These are phyloP conservation scores for Neonectria coccinea DNA, from an alignment of 2,329 filamentous ascomycete species.

Conservation along the genomic window DNA sequence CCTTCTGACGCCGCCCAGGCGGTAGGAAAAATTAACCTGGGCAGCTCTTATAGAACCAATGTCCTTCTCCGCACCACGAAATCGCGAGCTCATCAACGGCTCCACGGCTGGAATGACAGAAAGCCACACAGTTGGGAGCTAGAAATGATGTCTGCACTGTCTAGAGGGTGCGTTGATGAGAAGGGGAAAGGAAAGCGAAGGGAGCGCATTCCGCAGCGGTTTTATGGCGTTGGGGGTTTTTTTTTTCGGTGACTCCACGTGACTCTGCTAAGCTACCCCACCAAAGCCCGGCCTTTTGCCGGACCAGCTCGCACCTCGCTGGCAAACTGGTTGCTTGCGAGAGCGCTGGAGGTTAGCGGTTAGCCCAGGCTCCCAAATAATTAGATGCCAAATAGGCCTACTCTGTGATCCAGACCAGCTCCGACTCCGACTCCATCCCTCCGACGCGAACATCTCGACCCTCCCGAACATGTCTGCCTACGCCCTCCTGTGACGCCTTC, in stretches of 20 bases:
- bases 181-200: conserved; percentile 49
- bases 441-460: conserved; percentile 10
- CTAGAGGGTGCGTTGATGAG: conserved; percentile 79
- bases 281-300: conserved; percentile 40
- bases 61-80: conserved; percentile 67
- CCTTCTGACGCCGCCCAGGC: conserved; percentile 58
- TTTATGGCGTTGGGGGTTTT: conserved; percentile 32
- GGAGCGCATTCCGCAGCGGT: background rate
- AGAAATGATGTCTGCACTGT: conserved; percentile 83
- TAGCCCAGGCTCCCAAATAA: conserved; percentile 40
- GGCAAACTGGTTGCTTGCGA: background rate
- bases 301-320: conserved; percentile 6
- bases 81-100: conserved; percentile 74
- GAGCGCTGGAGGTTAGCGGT: background rate
- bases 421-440: background rate
- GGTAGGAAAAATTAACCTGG: conserved; percentile 59
- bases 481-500: conserved; percentile 36
- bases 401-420: conserved; percentile 21
- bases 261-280: conserved; percentile 42
- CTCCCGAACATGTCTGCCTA: conserved; percentile 43
- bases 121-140: conserved; percentile 70
- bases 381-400: conserved; percentile 43
- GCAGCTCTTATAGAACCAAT: conserved; percentile 69
- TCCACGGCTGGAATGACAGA: conserved; percentile 72
- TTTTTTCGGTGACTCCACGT: conserved; percentile 26